phyloP scores from a whole-genome alignment of 805 yeast genomes.

The Torulaspora delbrueckii region DNA sequence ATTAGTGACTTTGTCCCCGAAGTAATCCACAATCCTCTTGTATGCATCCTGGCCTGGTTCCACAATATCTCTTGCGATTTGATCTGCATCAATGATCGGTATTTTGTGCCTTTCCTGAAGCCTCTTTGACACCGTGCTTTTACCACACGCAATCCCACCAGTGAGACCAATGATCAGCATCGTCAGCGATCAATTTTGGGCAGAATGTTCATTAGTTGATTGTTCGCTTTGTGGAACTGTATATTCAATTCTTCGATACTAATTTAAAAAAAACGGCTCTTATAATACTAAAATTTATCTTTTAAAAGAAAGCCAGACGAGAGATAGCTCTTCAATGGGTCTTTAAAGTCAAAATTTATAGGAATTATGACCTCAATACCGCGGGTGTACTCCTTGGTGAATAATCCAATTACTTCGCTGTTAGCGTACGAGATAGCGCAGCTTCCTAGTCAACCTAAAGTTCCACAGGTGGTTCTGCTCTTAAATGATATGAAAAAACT shows the following conservation, averaged over 20 bases:
- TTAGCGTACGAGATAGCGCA: constrained; percentile 46
- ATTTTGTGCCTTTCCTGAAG: constrained; percentile 48
- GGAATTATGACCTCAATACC: constrained; percentile 26
- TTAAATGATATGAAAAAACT: constrained; percentile 41
- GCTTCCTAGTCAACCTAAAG: constrained; percentile 36
- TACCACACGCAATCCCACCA: constrained; percentile 97
- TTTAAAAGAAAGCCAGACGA: background rate
- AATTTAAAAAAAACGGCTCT: background rate
- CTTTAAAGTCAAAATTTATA: background rate
- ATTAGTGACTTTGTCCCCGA: constrained; percentile 50
- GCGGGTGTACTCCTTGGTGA: constrained; percentile 42
- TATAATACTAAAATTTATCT: background rate
- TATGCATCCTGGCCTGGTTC: constrained; percentile 75
- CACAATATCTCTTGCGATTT: constrained; percentile 80
- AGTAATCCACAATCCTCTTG: constrained; percentile 55
- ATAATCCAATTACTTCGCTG: constrained; percentile 36
- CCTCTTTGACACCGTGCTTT: constrained; percentile 75
- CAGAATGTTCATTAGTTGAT: background rate
- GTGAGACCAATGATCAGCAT: constrained; percentile 95
- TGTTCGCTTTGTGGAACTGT: background rate
- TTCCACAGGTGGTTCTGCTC: constrained; percentile 41
- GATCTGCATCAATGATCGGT: constrained; percentile 82
- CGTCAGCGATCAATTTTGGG: background rate
- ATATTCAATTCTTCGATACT: background rate
- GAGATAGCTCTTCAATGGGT: background rate